Conservation (phyloP, 345 rosid species). For the Luvunga scandens region DNA sequence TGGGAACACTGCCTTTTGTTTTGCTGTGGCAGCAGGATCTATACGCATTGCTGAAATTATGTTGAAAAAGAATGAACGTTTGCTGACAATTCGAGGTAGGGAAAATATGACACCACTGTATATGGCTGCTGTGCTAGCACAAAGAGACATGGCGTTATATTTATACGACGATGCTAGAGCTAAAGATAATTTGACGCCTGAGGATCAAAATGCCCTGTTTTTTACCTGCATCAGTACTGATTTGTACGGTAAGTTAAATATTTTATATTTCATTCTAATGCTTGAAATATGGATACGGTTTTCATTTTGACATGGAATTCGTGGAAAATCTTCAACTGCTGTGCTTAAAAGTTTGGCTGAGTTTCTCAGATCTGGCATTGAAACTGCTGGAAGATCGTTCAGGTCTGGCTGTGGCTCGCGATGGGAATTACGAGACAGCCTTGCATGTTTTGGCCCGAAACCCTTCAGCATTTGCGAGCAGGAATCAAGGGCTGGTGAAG, state of each 20-base stretch:
- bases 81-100: not conserved
- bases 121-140: slow-evolving; percentile 6
- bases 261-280: not conserved
- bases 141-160: not conserved
- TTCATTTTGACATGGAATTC: no score
- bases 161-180: not conserved
- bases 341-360: not conserved
- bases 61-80: not conserved
- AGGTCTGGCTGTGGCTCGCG: not conserved
- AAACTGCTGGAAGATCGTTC: not conserved
- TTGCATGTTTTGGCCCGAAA: not conserved
- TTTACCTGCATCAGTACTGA: not conserved
- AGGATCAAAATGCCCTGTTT: not conserved
- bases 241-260: slow-evolving; percentile 1
- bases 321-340: not conserved
- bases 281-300: no score
- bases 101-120: not conserved
- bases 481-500: not conserved
- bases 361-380: not conserved
- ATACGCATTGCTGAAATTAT: not conserved
- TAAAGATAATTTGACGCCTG: not conserved
- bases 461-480: not conserved
- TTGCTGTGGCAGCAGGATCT: no score
- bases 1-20: slow-evolving; percentile 7
- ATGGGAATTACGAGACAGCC: not conserved